Evolutionary conservation across 257 asterid species (phyloP).

Genomic region (Buddleja alternifolia): DNA sequence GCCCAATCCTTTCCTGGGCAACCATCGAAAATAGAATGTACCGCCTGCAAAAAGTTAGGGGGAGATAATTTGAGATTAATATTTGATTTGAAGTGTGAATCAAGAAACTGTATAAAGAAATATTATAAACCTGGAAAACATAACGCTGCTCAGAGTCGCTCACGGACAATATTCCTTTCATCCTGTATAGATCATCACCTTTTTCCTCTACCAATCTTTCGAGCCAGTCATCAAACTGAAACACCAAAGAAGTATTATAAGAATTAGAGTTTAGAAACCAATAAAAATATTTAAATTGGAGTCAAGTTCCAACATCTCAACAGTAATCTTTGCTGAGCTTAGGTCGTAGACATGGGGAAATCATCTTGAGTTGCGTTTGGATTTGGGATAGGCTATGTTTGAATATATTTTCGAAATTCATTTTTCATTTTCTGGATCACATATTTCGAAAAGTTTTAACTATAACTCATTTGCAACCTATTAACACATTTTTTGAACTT

Average conservation of each 20-base stretch:
- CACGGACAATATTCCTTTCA: slow-evolving; percentile 89
- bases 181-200: slow-evolving; percentile 88
- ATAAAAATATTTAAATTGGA: background rate
- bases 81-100: background rate
- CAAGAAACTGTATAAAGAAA: background rate
- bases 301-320: background rate
- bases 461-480: too few relatives aligned
- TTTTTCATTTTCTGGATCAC: too few relatives aligned
- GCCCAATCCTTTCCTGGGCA: slow-evolving; percentile 93
- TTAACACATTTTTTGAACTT: too few relatives aligned
- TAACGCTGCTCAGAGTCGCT: slow-evolving; percentile 77
- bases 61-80: background rate
- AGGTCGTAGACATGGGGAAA: background rate
- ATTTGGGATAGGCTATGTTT: too few relatives aligned
- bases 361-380: too few relatives aligned
- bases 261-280: slow-evolving; percentile 8
- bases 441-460: too few relatives aligned
- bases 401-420: too few relatives aligned
- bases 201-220: slow-evolving; percentile 88
- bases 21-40: slow-evolving; percentile 80
- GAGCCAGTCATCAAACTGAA: slow-evolving; percentile 94
- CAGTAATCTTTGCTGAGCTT: background rate
- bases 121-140: slow-evolving; percentile 76
- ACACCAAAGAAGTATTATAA: slow-evolving; percentile 23
- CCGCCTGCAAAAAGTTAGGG: slow-evolving; percentile 58